Conservation (phyloP, 2,329 filamentous ascomycete species). For the Clarireedia paspali region DNA sequence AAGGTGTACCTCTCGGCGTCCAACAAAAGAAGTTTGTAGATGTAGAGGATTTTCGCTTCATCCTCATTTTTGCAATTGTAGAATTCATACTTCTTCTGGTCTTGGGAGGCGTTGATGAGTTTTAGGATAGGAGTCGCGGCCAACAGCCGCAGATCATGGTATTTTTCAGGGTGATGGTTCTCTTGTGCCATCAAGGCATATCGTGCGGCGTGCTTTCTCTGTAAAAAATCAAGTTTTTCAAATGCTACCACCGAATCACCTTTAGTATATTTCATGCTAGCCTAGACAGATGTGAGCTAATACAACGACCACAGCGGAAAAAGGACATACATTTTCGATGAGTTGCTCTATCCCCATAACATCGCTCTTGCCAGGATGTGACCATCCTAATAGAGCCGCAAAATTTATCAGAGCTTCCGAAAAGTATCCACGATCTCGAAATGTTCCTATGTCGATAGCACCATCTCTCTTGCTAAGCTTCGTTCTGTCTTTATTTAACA, state of each 20-base stretch:
- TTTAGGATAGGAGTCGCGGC: conserved; percentile 24
- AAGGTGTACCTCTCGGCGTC: conserved; percentile 49
- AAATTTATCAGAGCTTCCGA: conserved; percentile 69
- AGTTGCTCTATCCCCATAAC: conserved; percentile 65
- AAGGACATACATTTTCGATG: conserved; percentile 50
- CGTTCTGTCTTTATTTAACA: conserved; percentile 59
- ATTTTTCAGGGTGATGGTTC: conserved; percentile 11
- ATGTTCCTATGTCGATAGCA: conserved; percentile 51
- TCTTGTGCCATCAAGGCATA: conserved; percentile 18
- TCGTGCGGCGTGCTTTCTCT: conserved; percentile 51
- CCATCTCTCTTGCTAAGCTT: conserved; percentile 83
- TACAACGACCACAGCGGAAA: not conserved
- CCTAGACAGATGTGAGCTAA: conserved; percentile 38
- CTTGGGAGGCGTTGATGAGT: conserved; percentile 9
- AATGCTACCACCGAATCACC: conserved; percentile 80
- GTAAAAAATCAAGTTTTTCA: conserved; percentile 73
- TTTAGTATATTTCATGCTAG: conserved; percentile 81
- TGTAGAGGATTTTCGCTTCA: conserved; percentile 36
- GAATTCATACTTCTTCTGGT: conserved; percentile 8
- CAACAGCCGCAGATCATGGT: conserved; percentile 21
- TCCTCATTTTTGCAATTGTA: conserved; percentile 24
- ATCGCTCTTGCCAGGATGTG: conserved; percentile 58
- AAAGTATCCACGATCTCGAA: conserved; percentile 51
- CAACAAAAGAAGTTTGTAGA: conserved; percentile 38
- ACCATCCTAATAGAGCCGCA: conserved; percentile 79